phyloP scores from a whole-genome alignment of 208 protist species.

The Entamoeba moshkovskii region DNA sequence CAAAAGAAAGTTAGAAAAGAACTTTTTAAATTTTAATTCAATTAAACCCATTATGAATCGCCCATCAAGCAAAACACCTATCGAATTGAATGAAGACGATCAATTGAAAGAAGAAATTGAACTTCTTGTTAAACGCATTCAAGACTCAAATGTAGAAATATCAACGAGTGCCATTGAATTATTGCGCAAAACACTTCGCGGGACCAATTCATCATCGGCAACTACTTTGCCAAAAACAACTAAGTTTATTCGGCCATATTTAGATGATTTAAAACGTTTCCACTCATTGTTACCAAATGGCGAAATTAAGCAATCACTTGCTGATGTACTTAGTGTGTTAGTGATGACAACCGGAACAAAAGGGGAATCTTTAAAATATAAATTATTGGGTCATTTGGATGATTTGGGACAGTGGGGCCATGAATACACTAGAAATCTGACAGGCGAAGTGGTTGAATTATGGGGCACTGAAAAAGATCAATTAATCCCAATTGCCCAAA shows the following conservation, averaged over 20 bases:
- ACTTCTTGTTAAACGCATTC: not conserved
- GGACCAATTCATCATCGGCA: conserved; percentile 79
- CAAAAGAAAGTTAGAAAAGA: not conserved
- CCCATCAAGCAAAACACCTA: not conserved
- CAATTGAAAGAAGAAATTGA: not conserved
- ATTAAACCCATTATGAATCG: not conserved
- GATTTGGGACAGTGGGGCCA: conserved; percentile 88
- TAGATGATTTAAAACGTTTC: not conserved
- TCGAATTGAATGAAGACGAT: not conserved
- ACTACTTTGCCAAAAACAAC: conserved; percentile 95
- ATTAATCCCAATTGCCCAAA: conserved; percentile 28
- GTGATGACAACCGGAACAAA: conserved; percentile 74
- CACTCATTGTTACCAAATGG: not conserved
- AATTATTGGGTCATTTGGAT: conserved; percentile 70
- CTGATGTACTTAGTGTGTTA: conserved; percentile 89
- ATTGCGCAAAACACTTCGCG: conserved; percentile 59
- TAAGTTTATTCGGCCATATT: conserved; percentile 77
- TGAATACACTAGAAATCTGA: conserved; percentile 81
- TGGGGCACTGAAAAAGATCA: conserved; percentile 34
- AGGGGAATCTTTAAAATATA: conserved; percentile 70
- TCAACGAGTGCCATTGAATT: not conserved
- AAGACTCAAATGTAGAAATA: not conserved
- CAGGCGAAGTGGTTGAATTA: conserved; percentile 72
- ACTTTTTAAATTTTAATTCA: too few relatives aligned
- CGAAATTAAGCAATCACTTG: conserved; percentile 38